A percentile compares a stretch with the other conserved stretches of the same genome.
phyloP scores from a whole-genome alignment of 2,329 filamentous ascomycete species.

The Penicillium sp. region DNA sequence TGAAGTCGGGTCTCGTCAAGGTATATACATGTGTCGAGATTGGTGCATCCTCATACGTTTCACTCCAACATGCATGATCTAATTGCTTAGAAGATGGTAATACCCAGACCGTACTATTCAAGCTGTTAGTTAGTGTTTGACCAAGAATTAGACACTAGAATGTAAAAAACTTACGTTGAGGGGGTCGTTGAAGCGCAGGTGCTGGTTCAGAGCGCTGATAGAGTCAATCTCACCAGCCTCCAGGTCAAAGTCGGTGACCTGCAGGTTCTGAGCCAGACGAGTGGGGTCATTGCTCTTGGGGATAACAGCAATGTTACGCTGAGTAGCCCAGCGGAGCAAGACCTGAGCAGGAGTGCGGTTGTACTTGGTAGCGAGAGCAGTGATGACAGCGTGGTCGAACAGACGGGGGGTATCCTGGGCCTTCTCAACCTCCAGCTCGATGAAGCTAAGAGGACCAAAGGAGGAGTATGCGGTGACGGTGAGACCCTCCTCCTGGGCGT shows the following conservation, averaged over 20 bases:
- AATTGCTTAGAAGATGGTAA: slow-evolving; percentile 59
- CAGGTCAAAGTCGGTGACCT: slow-evolving; percentile 70
- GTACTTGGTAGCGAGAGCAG: slow-evolving; percentile 70
- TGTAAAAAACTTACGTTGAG: slow-evolving; percentile 63
- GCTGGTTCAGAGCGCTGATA: slow-evolving; percentile 69
- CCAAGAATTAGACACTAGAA: neutral
- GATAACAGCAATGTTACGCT: slow-evolving; percentile 80
- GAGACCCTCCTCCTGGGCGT: slow-evolving; percentile 73
- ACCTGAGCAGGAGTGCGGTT: slow-evolving; percentile 79
- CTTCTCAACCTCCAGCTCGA: slow-evolving; percentile 75
- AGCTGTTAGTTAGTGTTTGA: slow-evolving; percentile 25
- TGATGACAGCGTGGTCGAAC: slow-evolving; percentile 72
- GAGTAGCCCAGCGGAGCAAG: slow-evolving; percentile 84
- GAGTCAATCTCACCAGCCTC: slow-evolving; percentile 68
- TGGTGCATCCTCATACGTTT: neutral
- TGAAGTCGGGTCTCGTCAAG: slow-evolving; percentile 14
- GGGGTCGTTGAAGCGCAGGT: slow-evolving; percentile 79
- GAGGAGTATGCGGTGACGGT: slow-evolving; percentile 82
- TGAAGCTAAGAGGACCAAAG: slow-evolving; percentile 79
- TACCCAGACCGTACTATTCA: slow-evolving; percentile 54
- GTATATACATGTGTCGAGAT: slow-evolving; percentile 13
- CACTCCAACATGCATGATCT: neutral
- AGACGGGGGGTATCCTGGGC: slow-evolving; percentile 70
- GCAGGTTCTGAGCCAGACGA: slow-evolving; percentile 53
- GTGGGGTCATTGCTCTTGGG: slow-evolving; percentile 72